Conservation (phyloP, 331 rosid genomes). For the Stylosanthes scabra region DNA sequence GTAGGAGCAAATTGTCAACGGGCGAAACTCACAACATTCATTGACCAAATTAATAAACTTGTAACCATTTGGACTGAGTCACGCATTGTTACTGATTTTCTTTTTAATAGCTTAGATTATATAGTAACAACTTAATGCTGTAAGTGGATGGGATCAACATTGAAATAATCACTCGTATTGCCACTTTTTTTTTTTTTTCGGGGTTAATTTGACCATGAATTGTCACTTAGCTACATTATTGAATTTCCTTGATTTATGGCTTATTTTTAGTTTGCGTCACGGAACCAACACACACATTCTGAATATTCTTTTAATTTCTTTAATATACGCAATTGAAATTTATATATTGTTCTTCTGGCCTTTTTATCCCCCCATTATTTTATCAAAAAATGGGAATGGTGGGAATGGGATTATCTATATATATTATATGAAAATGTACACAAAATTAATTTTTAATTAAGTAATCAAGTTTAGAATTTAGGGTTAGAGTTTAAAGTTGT, state of each 20-base stretch:
- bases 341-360: background rate
- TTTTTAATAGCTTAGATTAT: background rate
- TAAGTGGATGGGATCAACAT: background rate
- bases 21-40: constrained; percentile 1
- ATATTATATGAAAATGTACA: no score
- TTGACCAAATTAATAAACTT: background rate
- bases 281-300: constrained; percentile 12
- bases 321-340: background rate
- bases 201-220: background rate
- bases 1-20: background rate
- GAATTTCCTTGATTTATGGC: background rate
- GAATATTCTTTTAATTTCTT: constrained; percentile 7
- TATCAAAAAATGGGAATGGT: background rate
- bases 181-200: background rate
- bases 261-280: constrained; percentile 23
- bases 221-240: background rate
- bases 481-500: no score
- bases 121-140: background rate
- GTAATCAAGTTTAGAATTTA: no score
- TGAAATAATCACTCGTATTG: background rate
- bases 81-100: background rate
- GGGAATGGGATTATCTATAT: background rate
- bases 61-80: background rate
- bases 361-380: background rate
- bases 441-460: background rate